Base-by-base conservation (phyloP, 352 stramenopile genomes). In the Peronosclerospora sorghi region DNA sequence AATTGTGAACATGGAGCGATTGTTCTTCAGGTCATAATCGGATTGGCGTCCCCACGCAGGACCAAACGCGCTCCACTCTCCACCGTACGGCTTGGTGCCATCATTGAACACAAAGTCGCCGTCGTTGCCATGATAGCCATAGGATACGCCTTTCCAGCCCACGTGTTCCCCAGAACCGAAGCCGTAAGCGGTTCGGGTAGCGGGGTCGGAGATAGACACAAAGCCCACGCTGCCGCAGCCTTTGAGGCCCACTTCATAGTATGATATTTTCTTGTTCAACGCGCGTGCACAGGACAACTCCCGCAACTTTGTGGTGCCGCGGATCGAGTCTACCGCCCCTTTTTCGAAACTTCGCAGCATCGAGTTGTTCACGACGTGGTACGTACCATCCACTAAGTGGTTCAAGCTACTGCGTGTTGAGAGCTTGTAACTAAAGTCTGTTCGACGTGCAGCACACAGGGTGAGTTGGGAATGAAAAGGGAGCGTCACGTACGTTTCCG, bases 101-200 rank as follows among this genome's bases (percentile, higher is more conserved):
- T 85, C 65, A 48, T 93, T 88, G 37, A 70, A 86, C 17, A 89
- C 77, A 50, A 93, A 86, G 56, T 86, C 75, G 35, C 80, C 80
- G 51, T 90, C 77, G 47, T 88, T 87, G 48, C 73, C 72, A 49
- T 93, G 80, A 68, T 90, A 93, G 37, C 73, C 80, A 47, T 82
- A 89, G 8, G 77, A 83, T 21, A 89, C 48, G 41, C 68, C 65
- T 54, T 78, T 86, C 77, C 75, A 90, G 51, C 80, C 80, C 17
- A 93, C 59, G 58, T 90, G 77, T 30, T 86, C 76, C 43, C 75
- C 71, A 24, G 76, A 89, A 21, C 77, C 80, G 32, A 86, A 93
- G 55, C 77, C 77, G 54, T 88, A 90, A 20, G 73, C 67, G 35
- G 59, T 62, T 40, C 70, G 62, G 21, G 72, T 72, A 20, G 30